phyloP scores from a whole-genome alignment of 305 asterid species.

The Fraxinus angustifolia region DNA sequence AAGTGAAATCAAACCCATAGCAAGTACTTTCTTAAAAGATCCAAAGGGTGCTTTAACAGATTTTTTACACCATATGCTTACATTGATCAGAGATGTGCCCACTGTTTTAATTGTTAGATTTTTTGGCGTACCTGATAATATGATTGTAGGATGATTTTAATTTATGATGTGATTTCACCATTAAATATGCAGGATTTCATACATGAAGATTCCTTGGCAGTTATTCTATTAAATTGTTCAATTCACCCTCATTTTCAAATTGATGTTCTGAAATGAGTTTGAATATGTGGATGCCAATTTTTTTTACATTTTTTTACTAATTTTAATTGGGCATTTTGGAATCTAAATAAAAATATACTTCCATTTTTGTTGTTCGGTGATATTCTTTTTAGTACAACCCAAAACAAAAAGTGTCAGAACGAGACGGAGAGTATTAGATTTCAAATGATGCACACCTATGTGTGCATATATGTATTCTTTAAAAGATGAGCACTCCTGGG shows the following conservation, averaged over 20 bases:
- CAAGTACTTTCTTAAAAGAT: slow-evolving; percentile 17
- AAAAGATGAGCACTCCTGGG: slow-evolving; percentile 12
- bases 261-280: background rate
- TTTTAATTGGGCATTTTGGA: background rate
- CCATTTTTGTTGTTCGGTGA: background rate
- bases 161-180: slow-evolving; percentile 1
- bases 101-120: slow-evolving; percentile 2
- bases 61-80: slow-evolving; percentile 14
- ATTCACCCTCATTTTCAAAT: background rate
- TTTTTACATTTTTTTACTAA: background rate
- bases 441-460: background rate
- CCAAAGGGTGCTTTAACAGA: slow-evolving; percentile 16
- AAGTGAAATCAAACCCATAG: slow-evolving; percentile 14
- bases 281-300: background rate
- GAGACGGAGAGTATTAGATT: background rate
- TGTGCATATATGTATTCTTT: slow-evolving; percentile 1
- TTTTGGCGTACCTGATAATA: slow-evolving; percentile 13
- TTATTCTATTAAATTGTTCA: slow-evolving; percentile 12
- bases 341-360: background rate
- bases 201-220: background rate
- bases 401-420: background rate
- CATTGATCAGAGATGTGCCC: slow-evolving; percentile 8
- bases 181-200: background rate
- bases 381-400: background rate
- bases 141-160: slow-evolving; percentile 3